Conservation (phyloP, 2,329 filamentous ascomycete species). For the Aspergillaceae sp. region DNA sequence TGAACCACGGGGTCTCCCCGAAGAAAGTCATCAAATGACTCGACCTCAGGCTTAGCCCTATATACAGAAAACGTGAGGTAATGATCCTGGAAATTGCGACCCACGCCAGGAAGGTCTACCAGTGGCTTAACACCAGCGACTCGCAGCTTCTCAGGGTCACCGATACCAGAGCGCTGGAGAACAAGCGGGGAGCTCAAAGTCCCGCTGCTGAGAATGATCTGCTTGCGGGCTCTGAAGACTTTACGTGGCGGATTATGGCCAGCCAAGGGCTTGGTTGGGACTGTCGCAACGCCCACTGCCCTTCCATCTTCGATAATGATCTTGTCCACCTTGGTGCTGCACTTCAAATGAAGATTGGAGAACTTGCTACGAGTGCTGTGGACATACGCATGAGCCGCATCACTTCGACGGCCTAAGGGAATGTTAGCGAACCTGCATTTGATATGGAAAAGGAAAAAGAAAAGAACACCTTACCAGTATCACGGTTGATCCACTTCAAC, state of each 20-base stretch:
- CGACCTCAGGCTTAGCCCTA: conserved; percentile 64
- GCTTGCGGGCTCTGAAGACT: conserved; percentile 61
- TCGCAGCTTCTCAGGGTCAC: conserved; percentile 62
- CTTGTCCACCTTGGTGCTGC: conserved; percentile 71
- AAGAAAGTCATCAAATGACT: conserved; percentile 73
- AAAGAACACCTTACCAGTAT: conserved; percentile 34
- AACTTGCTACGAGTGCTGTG: conserved; percentile 65
- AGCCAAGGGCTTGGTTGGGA: conserved; percentile 61
- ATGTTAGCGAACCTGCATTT: conserved; percentile 6
- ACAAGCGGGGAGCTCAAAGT: conserved; percentile 67
- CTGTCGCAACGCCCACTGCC: conserved; percentile 62
- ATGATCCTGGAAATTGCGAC: conserved; percentile 69
- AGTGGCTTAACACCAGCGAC: conserved; percentile 59
- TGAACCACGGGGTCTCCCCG: conserved; percentile 65
- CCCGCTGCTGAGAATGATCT: conserved; percentile 64
- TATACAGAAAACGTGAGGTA: conserved; percentile 64
- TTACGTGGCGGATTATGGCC: conserved; percentile 45
- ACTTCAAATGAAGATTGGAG: conserved; percentile 61
- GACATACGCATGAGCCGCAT: conserved; percentile 69
- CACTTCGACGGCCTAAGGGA: conserved; percentile 61
- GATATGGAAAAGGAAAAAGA: neutral
- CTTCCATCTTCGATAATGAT: conserved; percentile 63
- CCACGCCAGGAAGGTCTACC: conserved; percentile 64
- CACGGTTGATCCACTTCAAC: conserved; percentile 75
- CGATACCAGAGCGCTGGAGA: conserved; percentile 66